These are phyloP conservation scores for Parsonsia alboflavescens DNA, from an alignment of 257 asterid species.

Conservation along the genomic window DNA sequence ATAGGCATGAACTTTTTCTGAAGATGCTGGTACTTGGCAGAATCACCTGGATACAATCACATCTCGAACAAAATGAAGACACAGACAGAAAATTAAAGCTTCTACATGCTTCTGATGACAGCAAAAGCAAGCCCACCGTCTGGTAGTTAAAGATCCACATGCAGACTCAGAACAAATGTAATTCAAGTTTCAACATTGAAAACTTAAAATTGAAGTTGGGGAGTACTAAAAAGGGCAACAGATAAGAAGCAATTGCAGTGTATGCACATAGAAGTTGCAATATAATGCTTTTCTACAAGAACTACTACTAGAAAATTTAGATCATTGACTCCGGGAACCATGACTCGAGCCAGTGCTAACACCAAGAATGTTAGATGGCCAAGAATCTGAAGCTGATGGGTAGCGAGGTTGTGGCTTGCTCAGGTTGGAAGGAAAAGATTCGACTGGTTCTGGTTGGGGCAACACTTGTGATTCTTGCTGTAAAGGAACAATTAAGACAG, in stretches of 20 bases:
- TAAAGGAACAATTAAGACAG: constrained; percentile 46
- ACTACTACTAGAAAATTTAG: too few relatives aligned
- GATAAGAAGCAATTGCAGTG: too few relatives aligned
- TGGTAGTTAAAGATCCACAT: neutral
- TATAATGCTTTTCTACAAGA: too few relatives aligned
- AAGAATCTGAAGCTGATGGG: constrained; percentile 58
- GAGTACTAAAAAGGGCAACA: too few relatives aligned
- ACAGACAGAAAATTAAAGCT: neutral
- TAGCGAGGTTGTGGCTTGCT: constrained; percentile 63
- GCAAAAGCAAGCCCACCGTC: neutral
- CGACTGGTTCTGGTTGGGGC: constrained; percentile 20
- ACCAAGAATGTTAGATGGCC: constrained; percentile 52
- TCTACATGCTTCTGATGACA: neutral
- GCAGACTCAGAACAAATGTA: too few relatives aligned
- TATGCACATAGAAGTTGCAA: too few relatives aligned
- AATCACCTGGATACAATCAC: too few relatives aligned
- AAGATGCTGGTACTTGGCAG: too few relatives aligned
- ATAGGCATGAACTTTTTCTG: too few relatives aligned
- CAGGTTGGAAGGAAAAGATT: constrained; percentile 33
- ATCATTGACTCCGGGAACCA: constrained; percentile 1
- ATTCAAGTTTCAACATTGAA: neutral
- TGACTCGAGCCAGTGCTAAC: constrained; percentile 5
- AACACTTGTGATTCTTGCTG: constrained; percentile 35
- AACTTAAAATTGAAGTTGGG: neutral
- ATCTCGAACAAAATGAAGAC: too few relatives aligned